Base-by-base conservation (phyloP, 805 yeast species). In the Cyberlindnera mississippiensis region DNA sequence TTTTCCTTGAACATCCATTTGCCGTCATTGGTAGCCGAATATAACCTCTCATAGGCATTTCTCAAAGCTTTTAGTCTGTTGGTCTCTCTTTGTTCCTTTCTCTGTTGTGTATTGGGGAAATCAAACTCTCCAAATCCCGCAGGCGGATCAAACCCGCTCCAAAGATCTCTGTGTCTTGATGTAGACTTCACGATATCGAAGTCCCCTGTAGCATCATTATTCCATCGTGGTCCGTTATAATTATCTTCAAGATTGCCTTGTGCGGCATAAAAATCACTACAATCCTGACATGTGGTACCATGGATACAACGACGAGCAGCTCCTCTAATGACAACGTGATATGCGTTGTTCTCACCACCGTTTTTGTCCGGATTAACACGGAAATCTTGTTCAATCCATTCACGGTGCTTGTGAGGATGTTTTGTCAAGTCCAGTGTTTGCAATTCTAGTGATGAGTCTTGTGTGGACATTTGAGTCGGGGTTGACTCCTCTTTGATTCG, bases 41-140 rank as follows among this genome's bases (percentile, higher is more conserved):
- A 56, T 18, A 78, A 60, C 38, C 82, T 59, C 18, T 66, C 63
- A 36, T 68, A 59, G 0, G 78, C 75, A 34, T 65, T 71, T 27
- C 62, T 56, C 31, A 55, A 52, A 8, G 24, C 6, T 4, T 69
- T 57, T 15, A 70, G 53, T 40, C 46, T 43, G 17, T 62, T 60
- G 5, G 69, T 59, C 40, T 61, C 59, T 56, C 59, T 14, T 45
- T 44, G 48, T 66, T 67, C 42, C 33, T 54, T 61, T 2, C 39
- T 51, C 49, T 80, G 78, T 45, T 76, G 84, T 0, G 83, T 74
- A 5, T 61, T 63, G 0, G 85, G 83, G 48, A 81, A 78, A 39
- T 77, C 85, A 18, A 78, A 64, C 30, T 77, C 59, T 48, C 76
- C 79, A 58, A 71, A 78, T 1, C 84, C 84, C 0, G 80, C 80